These are phyloP conservation scores for Suillus plorans DNA, from an alignment of 768 basidiomycete genomes.

Conservation along the genomic window DNA sequence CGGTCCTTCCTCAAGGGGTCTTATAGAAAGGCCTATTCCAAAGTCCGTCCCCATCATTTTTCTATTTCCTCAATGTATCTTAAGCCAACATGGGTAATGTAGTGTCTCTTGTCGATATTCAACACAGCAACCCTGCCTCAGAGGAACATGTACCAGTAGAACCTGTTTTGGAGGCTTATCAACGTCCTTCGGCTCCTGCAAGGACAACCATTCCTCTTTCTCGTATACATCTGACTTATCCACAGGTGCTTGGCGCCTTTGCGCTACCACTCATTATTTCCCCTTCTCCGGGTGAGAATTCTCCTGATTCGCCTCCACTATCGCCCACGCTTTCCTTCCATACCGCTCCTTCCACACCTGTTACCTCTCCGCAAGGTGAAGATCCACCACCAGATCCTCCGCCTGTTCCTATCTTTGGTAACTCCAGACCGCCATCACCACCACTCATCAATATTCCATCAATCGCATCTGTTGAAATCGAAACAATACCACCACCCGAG, in stretches of 20 bases:
- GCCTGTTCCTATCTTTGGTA: slow-evolving; percentile 17
- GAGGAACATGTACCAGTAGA: slow-evolving; percentile 13
- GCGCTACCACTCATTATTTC: slow-evolving; percentile 32
- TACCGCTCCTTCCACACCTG: slow-evolving; percentile 49
- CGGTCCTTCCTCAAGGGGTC: slow-evolving; percentile 22
- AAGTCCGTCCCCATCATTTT: slow-evolving; percentile 22
- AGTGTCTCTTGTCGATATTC: slow-evolving; percentile 33
- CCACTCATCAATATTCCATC: slow-evolving; percentile 22
- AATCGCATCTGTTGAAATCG: slow-evolving; percentile 27
- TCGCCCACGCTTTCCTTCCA: slow-evolving; percentile 43
- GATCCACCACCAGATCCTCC: slow-evolving; percentile 25
- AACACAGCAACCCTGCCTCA: slow-evolving; percentile 19
- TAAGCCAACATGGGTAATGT: slow-evolving; percentile 26
- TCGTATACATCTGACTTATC: slow-evolving; percentile 33
- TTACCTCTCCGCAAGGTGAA: slow-evolving; percentile 41
- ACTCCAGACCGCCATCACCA: slow-evolving; percentile 24
- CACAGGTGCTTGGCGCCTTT: slow-evolving; percentile 32
- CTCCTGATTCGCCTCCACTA: slow-evolving; percentile 35
- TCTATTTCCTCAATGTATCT: slow-evolving; percentile 14
- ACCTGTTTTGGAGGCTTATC: neutral
- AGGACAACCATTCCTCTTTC: slow-evolving; percentile 28
- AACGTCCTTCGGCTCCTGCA: slow-evolving; percentile 8
- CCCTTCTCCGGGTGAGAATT: slow-evolving; percentile 35
- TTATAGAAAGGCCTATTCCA: slow-evolving; percentile 20
- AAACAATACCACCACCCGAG: slow-evolving; percentile 27